Base-by-base conservation (phyloP, 352 stramenopile species). In the Phytophthora chlamydospora region DNA sequence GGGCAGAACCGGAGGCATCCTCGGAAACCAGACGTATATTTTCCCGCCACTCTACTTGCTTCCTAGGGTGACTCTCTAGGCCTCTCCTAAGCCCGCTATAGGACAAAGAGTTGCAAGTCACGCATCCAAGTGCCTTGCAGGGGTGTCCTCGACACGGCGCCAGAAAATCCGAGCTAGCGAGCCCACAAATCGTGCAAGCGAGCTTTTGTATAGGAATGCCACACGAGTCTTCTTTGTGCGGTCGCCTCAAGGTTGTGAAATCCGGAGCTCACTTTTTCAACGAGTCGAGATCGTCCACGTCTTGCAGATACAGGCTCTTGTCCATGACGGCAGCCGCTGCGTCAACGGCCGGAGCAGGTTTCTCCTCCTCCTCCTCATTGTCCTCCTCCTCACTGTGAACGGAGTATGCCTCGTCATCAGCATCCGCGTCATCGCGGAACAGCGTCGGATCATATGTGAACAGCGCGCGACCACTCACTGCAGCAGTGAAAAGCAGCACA, bases 371-470 rank as follows among this genome's bases (percentile, higher is more conserved):
- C 2, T 88, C 66, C 6, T 76, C 66, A 34, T 76, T 66, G 19
- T 87, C 72, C 8, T 83, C 71, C 6, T 86, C 69, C 14, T 80
- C 64, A 32, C 83, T 81, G 48, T 91, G 78, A 38, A 91, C 67
- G 17, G 83, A 89, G 68, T 96, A 95, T 44, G 73, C 69, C 51
- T 96, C 86, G 29, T 95, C 89, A 59, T 91, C 85, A 52, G 90
- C 89, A 66, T 91, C 89, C 24, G 90, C 90, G 42, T 97, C 90
- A 72, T 97, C 90, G 49, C 84, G 82, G 83, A 97, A 97, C 71
- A 97, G 76, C 31, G 85, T 91, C 29, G 91, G 85, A 61, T 97
- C 89, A 75, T 77, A 96, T 32, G 88, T 90, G 75, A 97, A 97
- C 66, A 97, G 66, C 31, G 89, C 88, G 77, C 90, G 84, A 77